Percentiles rank a stretch among this genome's conserved stretches.
These are phyloP conservation scores for Umbelopsis sp. DNA, from an alignment of 192 early-diverging fungal genomes.

Conservation along the genomic window DNA sequence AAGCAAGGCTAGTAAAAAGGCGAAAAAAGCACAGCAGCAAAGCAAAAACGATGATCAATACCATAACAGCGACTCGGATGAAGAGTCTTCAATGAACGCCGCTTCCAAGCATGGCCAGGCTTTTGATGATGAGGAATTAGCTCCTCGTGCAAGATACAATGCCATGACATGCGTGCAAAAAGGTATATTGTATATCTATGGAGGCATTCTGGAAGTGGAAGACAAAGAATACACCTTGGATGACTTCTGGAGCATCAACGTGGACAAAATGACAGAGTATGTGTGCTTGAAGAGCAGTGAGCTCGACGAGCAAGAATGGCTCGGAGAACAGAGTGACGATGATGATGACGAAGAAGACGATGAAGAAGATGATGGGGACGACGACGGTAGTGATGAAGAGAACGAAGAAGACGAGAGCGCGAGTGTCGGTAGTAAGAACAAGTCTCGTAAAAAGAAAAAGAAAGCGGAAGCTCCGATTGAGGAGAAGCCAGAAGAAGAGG, in stretches of 20 bases:
- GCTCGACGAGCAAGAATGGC: constrained; percentile 45
- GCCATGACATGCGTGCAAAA: constrained; percentile 64
- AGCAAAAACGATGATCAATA: constrained; percentile 35
- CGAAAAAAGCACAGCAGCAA: constrained; percentile 46
- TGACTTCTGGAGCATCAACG: constrained; percentile 64
- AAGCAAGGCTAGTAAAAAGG: constrained; percentile 43
- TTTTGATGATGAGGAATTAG: constrained; percentile 37
- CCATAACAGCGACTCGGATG: background rate
- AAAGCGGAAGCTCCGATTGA: constrained; percentile 23
- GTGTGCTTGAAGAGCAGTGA: constrained; percentile 51
- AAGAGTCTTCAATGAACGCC: background rate
- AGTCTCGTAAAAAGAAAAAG: constrained; percentile 12
- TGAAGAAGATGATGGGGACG: constrained; percentile 45
- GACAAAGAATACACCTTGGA: constrained; percentile 64
- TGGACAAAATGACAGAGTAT: constrained; percentile 70
- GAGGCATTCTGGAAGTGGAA: constrained; percentile 67
- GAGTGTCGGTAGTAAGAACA: constrained; percentile 10
- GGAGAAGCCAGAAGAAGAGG: background rate
- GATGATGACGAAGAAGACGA: constrained; percentile 50
- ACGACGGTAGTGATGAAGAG: constrained; percentile 45
- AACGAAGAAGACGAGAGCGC: constrained; percentile 50
- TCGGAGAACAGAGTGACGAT: constrained; percentile 53
- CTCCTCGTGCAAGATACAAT: constrained; percentile 68
- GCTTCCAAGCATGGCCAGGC: constrained; percentile 20
- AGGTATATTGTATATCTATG: constrained; percentile 60